These are phyloP conservation scores for Trypanosoma congolense DNA, from an alignment of 208 protist species.

Conservation along the genomic window DNA sequence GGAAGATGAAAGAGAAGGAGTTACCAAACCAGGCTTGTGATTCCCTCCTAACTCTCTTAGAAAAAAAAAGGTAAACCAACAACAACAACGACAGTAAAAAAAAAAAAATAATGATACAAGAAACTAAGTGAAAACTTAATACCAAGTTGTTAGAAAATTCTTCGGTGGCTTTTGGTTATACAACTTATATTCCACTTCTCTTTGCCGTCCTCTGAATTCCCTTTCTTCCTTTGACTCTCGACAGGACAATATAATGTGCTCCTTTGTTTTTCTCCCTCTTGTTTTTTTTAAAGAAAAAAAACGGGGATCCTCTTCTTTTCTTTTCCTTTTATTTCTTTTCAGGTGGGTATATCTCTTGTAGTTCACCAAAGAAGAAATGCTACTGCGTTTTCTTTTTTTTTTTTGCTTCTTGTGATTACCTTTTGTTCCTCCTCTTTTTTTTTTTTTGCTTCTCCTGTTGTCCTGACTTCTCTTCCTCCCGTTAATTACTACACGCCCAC, in stretches of 20 bases:
- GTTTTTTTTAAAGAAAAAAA: neutral
- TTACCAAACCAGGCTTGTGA: too few species aligned
- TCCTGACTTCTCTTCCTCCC: neutral
- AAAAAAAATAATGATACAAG: constrained; percentile 13
- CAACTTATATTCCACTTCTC: too few species aligned
- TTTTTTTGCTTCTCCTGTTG: constrained; percentile 2
- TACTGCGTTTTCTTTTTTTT: neutral
- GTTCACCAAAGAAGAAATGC: neutral
- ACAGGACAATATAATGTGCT: too few species aligned
- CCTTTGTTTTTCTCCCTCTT: too few species aligned
- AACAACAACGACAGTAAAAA: constrained; percentile 15
- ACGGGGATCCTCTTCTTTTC: neutral
- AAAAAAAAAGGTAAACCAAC: constrained; percentile 1
- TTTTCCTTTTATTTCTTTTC: too few species aligned
- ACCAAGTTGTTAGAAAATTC: neutral
- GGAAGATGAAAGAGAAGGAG: too few species aligned
- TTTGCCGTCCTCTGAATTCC: too few species aligned
- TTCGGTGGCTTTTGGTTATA: too few species aligned
- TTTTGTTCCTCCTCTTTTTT: neutral
- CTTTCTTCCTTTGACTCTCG: too few species aligned
- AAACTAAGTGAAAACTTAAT: constrained; percentile 7
- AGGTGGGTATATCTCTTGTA: too few species aligned
- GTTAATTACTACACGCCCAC: neutral
- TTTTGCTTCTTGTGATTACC: neutral
- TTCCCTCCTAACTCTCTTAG: neutral